These are phyloP conservation scores for Sesbania bispinosa DNA, from an alignment of 306 rosid species.

Conservation along the genomic window DNA sequence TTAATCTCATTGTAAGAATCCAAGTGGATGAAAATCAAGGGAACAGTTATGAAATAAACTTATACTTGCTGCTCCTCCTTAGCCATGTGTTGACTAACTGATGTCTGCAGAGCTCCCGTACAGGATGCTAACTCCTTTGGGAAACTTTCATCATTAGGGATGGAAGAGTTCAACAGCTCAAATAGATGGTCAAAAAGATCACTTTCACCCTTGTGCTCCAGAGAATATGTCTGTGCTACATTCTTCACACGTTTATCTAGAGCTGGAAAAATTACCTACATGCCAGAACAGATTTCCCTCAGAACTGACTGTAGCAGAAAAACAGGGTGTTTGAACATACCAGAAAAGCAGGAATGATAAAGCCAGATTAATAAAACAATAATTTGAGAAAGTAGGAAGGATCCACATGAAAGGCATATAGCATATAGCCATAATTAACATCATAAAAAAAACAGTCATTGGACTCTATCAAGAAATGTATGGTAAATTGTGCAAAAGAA, in stretches of 20 bases:
- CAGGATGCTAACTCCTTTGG: conserved; percentile 93
- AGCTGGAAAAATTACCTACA: conserved; percentile 95
- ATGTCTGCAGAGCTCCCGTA: conserved; percentile 87
- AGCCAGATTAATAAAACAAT: neutral
- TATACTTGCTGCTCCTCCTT: conserved; percentile 97
- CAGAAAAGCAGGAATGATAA: conserved; percentile 17
- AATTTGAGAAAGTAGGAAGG: neutral
- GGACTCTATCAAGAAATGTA: conserved; percentile 19
- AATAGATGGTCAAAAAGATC: conserved; percentile 81
- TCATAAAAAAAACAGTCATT: neutral
- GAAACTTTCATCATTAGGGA: conserved; percentile 65
- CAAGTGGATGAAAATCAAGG: conserved; percentile 11
- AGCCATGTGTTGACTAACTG: conserved; percentile 97
- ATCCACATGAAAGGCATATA: neutral
- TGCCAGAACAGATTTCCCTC: conserved; percentile 27
- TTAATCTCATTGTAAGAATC: neutral
- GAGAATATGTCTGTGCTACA: conserved; percentile 97
- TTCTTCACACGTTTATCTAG: conserved; percentile 98
- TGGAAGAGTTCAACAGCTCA: conserved; percentile 64
- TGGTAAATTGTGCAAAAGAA: neutral
- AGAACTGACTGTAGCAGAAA: conserved; percentile 7
- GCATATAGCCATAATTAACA: conserved; percentile 23
- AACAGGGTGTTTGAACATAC: neutral
- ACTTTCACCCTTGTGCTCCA: conserved; percentile 92
- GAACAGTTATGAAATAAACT: conserved; percentile 16